Conservation (phyloP, 83 land plant genomes). For the Thuja plicata region DNA sequence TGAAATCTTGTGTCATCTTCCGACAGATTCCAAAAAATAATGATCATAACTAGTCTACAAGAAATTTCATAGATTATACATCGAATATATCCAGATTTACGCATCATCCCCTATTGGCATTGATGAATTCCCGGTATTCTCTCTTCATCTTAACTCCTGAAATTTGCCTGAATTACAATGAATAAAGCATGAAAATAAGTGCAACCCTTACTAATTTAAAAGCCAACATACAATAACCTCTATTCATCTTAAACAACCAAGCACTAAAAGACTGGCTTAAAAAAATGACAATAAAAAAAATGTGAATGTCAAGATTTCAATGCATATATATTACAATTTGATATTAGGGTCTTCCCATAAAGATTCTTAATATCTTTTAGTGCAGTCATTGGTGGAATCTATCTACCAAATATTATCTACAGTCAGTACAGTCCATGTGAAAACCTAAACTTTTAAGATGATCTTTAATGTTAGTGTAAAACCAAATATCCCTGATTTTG, state of each 20-base stretch:
- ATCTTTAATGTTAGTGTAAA: neutral
- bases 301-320: neutral
- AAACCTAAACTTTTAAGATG: neutral
- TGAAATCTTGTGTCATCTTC: neutral
- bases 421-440: neutral
- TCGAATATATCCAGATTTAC: neutral
- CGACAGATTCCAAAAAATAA: neutral
- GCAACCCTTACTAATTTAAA: neutral
- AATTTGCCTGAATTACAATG: constrained; percentile 59
- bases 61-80: neutral
- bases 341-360: neutral
- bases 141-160: constrained; percentile 97
- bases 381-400: neutral
- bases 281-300: neutral
- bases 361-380: neutral
- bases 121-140: constrained; percentile 90
- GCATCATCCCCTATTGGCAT: constrained; percentile 51
- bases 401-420: neutral
- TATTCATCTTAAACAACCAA: neutral
- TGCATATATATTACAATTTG: neutral
- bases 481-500: neutral
- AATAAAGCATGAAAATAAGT: neutral
- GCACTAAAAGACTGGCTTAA: neutral
- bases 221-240: neutral
- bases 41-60: neutral